These are phyloP conservation scores for Exophiala sp. DNA, from an alignment of 2,329 filamentous ascomycete species.

Conservation along the genomic window DNA sequence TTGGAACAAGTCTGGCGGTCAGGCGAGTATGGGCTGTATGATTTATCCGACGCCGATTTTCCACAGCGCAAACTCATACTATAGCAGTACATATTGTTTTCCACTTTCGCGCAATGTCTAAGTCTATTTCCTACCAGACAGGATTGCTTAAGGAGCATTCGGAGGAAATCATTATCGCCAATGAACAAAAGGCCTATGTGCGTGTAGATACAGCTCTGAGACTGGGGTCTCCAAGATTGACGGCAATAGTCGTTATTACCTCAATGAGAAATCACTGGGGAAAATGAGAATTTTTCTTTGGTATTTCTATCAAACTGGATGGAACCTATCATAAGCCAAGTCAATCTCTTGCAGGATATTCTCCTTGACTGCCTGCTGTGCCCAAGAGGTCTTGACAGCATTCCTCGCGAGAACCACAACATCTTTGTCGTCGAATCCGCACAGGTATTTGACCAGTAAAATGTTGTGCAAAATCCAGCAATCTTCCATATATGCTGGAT, in stretches of 20 bases:
- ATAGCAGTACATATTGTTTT: background rate
- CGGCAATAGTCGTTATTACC: no score
- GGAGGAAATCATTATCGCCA: no score
- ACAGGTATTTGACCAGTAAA: slow-evolving; percentile 43
- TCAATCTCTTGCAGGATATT: slow-evolving; percentile 11
- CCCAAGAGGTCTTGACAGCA: slow-evolving; percentile 49
- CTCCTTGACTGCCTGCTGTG: slow-evolving; percentile 38
- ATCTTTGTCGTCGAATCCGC: slow-evolving; percentile 40
- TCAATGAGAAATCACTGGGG: background rate
- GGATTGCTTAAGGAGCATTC: no score
- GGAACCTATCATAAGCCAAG: background rate
- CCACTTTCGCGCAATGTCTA: no score
- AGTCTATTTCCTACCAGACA: no score
- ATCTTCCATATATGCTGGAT: slow-evolving; percentile 50
- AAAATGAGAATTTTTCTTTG: background rate
- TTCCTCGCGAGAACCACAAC: slow-evolving; percentile 43
- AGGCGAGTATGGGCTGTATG: background rate
- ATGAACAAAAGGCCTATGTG: no score
- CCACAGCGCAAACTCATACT: background rate
- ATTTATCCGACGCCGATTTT: background rate
- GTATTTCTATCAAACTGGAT: background rate
- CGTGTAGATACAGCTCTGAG: background rate
- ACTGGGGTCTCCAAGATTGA: background rate
- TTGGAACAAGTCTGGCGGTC: slow-evolving; percentile 1
- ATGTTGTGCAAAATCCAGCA: slow-evolving; percentile 50